Conservation (phyloP, 2,329 filamentous ascomycete species). For the Lachnellula suecica region DNA sequence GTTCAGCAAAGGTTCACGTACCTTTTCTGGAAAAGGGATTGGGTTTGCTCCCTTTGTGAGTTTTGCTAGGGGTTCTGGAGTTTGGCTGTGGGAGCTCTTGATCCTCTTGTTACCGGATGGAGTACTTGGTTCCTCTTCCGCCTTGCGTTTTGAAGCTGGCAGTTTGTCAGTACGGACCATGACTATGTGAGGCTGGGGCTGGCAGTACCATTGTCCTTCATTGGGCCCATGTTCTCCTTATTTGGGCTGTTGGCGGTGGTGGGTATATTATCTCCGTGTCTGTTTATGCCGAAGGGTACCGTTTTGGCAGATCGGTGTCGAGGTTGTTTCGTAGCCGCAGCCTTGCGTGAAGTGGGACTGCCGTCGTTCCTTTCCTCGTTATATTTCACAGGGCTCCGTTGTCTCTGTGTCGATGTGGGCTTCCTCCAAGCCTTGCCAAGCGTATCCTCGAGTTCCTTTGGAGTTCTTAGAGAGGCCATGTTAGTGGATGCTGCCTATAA, state of each 20-base stretch:
- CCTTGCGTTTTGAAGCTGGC: slow-evolving; percentile 64
- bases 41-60: slow-evolving; percentile 54
- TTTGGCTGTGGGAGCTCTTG: slow-evolving; percentile 48
- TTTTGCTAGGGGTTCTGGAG: slow-evolving; percentile 44
- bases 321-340: background rate
- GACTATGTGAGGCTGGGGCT: background rate
- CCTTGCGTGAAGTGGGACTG: background rate
- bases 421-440: background rate
- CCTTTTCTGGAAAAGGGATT: slow-evolving; percentile 89
- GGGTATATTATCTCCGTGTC: background rate
- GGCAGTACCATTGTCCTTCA: slow-evolving; percentile 23
- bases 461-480: background rate
- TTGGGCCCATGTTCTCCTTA: slow-evolving; percentile 23
- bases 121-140: slow-evolving; percentile 62
- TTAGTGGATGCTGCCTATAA: background rate
- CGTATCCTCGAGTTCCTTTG: background rate
- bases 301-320: background rate
- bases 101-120: slow-evolving; percentile 63
- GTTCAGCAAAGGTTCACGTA: slow-evolving; percentile 33
- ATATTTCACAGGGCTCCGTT: background rate
- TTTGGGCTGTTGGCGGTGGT: background rate
- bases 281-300: background rate
- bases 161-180: slow-evolving; percentile 1
- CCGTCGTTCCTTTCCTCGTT: background rate
- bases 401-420: background rate